These are phyloP conservation scores for Ustilago sp. DNA, from an alignment of 1,284 basidiomycete species.

Conservation along the genomic window DNA sequence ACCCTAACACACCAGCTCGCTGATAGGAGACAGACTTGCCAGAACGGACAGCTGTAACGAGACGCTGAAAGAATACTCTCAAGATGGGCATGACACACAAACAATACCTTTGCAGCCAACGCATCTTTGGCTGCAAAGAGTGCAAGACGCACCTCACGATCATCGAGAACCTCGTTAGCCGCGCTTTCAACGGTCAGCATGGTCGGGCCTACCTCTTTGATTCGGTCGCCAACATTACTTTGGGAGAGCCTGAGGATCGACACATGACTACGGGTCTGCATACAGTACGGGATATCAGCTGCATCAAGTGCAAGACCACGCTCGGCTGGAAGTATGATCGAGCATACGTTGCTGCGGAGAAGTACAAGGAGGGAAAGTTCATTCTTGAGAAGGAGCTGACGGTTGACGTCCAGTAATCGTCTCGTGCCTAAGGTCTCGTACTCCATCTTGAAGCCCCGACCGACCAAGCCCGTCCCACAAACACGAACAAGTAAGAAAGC, in stretches of 20 bases:
- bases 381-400: constrained; percentile 82
- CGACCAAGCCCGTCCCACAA: too few species aligned
- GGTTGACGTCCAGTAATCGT: constrained; percentile 49
- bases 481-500: too few species aligned
- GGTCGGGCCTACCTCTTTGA: constrained; percentile 94
- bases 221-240: constrained; percentile 86
- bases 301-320: constrained; percentile 83
- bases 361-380: constrained; percentile 98
- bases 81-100: constrained; percentile 88
- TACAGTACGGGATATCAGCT: constrained; percentile 93
- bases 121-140: constrained; percentile 88
- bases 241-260: constrained; percentile 88
- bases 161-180: constrained; percentile 89
- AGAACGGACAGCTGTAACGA: background rate
- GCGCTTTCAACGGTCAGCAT: constrained; percentile 80
- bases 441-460: background rate
- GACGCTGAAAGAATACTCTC: background rate
- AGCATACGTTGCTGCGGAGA: constrained; percentile 88
- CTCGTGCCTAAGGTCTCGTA: background rate
- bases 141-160: constrained; percentile 95
- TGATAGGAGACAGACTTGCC: background rate
- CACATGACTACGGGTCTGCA: constrained; percentile 97
- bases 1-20: background rate
- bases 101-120: constrained; percentile 82
- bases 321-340: constrained; percentile 99